Percentiles rank a stretch among this genome's conserved stretches.
Evolutionary conservation across 108 stramenopile genomes (phyloP).

Genomic region (Nannochloropsis oceanica): DNA sequence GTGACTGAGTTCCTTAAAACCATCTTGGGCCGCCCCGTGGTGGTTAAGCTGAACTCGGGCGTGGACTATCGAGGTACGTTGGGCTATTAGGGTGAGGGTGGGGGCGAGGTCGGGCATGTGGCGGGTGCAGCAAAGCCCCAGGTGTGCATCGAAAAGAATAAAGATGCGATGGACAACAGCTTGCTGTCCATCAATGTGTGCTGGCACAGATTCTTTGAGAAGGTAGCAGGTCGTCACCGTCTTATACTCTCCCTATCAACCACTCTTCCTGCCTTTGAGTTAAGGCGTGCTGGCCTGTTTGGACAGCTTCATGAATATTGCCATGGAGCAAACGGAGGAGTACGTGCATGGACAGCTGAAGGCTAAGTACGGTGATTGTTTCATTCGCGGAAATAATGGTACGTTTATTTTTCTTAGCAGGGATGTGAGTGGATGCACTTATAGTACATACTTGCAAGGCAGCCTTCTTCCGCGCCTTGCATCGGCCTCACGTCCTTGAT

Average conservation of each 20-base stretch:
- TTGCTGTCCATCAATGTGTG: neutral
- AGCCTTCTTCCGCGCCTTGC: no score
- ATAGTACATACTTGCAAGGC: no score
- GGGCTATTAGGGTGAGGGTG: no score
- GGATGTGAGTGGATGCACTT: neutral
- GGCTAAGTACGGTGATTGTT: constrained; percentile 95
- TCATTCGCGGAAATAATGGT: constrained; percentile 98
- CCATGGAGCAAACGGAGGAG: constrained; percentile 99
- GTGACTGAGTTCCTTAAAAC: constrained; percentile 29
- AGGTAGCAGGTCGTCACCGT: neutral
- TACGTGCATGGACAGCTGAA: constrained; percentile 92
- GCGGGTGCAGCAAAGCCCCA: neutral
- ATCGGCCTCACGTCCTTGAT: no score
- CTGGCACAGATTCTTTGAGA: neutral
- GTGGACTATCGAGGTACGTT: constrained; percentile 72
- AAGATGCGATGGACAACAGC: no score
- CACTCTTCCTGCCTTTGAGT: neutral
- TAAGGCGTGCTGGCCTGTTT: constrained; percentile 84
- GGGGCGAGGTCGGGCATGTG: neutral
- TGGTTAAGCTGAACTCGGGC: constrained; percentile 89
- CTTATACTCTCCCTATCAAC: neutral
- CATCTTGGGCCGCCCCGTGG: constrained; percentile 46
- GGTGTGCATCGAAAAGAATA: neutral
- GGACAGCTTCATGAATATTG: constrained; percentile 99
- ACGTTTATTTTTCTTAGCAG: neutral